Evolutionary conservation across 2,329 filamentous ascomycete species (phyloP), one percentile per base, ranked within the genome.

Genomic region (Septoria linicola): DNA sequence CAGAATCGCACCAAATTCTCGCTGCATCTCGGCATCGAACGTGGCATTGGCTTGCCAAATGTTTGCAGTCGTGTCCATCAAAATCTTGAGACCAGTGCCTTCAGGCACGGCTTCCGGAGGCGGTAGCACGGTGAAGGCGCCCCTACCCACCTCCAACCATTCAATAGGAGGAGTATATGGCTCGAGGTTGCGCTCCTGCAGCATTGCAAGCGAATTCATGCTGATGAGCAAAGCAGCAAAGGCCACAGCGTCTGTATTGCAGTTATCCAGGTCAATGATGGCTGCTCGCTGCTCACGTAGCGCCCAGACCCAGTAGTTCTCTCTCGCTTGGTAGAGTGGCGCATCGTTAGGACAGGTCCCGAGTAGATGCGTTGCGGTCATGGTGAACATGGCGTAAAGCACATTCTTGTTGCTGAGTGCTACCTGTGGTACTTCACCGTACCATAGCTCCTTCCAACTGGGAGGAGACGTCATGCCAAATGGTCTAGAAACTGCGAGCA

Each of bases 131-230:
- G 61, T 60, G 14, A 55, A 60, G 14, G 60, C 57, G 8, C 64
- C 63, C 39, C 57, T 52, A 3, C 63, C 62, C 40, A 68, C 58
- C n/a, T 62, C 60, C 8, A 69, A 49, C 66, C 66, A 68, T 31
- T 67, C 61, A 7, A 64, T 57, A 2, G 67, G 67, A 8, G 65
- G 65, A 1, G 53, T 51, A 48, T 68, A 69, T 8, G 58, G 62
- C 13, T 57, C 52, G 11, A 63, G 32, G 21, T 27, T 46, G 1
- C 66, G 61, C 32, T 68, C 63, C 32, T 64, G 61, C 1, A 68
- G 54, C 40, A 62, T 60, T 3, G 59, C 61, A 20, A 68, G 60
- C 3, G 66, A 59, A 23, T 62, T 63, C 41, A 67, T 58, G 20
- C 60, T 59, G 37, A 66, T 60, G 8, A 66, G 23, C 7, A 64